Base-by-base conservation (phyloP, 2,329 filamentous ascomycete species). In the Phaeomoniella chlamydospora region DNA sequence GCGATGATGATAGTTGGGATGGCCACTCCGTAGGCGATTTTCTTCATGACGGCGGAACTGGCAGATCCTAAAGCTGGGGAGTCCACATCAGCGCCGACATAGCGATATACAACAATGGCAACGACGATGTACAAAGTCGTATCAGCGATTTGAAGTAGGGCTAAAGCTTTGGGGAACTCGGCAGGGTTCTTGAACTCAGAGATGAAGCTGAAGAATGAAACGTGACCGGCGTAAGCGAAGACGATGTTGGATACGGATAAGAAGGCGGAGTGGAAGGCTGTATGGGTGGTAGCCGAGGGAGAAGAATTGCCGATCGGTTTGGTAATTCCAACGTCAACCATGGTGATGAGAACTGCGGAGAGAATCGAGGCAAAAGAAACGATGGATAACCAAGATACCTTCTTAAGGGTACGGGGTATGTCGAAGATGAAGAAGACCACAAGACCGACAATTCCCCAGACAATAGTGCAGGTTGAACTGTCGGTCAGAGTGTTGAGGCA, bases 1-100 rank as follows among this genome's bases (percentile, higher is more conserved):
- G 77, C 74, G 34, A 84, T 72, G 33, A 83, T 61, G 39, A 83
- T 82, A 2, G 79, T 82, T 11, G 77, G 77, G 2, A 78, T 63
- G 0, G 78, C 78, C 40, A 83, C 61, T 15, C 74, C 77, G 56
- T 74, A 83, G 10, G 77, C 76, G 9, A 78, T 58, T 49, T 80
- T 80, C 15, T 69, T 38, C n/a, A n/a, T n/a, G 33, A 82, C 56
- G 0, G 66, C 48, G 2, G 51, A 51, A 3, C 66, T 64, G 5
- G 77, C 70, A 0, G 76, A 79, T 5, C 74, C 72, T 1, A 85
- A 64, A 0, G 80, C 79, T 0, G 80, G 80, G 2, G 72, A 76
- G 2, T 66, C 62, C 2, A 84, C 76, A 6, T 62, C 54, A 1
- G 62, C 57, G 1, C 80, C 79, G 4, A 70, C 72, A 46, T 69